A percentile compares a stretch with the other conserved stretches of the same genome.
These are phyloP conservation scores for Tephrocybe rancida DNA, from an alignment of 768 basidiomycete genomes.

Conservation along the genomic window DNA sequence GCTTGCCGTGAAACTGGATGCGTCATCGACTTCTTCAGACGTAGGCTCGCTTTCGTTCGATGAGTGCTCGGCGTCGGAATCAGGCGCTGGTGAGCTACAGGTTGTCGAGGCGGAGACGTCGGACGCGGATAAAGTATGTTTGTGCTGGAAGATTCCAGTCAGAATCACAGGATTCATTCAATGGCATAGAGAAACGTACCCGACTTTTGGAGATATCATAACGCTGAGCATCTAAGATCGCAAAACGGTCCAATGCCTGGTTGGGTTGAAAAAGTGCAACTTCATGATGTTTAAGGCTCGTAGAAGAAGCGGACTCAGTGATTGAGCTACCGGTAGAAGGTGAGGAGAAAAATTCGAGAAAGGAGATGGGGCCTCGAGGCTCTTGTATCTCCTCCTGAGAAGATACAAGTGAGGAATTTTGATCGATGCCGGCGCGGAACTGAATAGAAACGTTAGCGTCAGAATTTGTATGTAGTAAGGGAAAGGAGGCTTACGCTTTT, in stretches of 20 bases:
- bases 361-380: not conserved
- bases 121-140: not conserved
- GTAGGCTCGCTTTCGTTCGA: not conserved
- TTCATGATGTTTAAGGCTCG: not conserved
- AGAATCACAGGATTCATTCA: too few relatives aligned
- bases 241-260: not conserved
- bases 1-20: not conserved
- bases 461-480: not conserved
- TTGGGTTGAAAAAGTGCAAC: not conserved
- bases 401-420: not conserved
- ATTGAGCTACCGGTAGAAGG: not conserved
- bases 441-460: not conserved
- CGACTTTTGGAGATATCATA: conserved; percentile 24
- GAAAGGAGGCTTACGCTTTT: conserved; percentile 19
- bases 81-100: not conserved
- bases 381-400: not conserved
- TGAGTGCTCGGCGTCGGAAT: not conserved
- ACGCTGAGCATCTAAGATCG: conserved; percentile 26
- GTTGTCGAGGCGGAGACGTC: not conserved
- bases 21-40: not conserved
- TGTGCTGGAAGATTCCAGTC: not conserved
- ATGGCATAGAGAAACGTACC: conserved; percentile 15
- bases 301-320: not conserved
- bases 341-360: not conserved
- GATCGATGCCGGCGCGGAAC: not conserved